Percentiles rank a stretch among this genome's conserved stretches.
Conservation (phyloP, 1,284 basidiomycete species). For the Gomphus bonarii region DNA sequence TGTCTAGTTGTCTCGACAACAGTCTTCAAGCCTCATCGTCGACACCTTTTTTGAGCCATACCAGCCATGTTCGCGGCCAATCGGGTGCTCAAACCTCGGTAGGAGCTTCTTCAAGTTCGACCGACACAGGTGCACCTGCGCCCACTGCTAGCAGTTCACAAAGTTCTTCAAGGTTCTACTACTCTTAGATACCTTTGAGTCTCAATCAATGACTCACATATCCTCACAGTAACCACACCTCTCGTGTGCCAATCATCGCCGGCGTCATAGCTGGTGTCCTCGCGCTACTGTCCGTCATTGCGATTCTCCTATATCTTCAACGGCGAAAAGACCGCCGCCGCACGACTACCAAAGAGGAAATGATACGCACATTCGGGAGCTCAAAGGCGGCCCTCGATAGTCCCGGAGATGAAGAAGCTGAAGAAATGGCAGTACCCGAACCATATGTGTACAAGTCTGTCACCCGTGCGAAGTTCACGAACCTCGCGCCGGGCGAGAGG, state of each 20-base stretch:
- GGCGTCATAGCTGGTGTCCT: slow-evolving; percentile 3
- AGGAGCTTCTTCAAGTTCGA: neutral
- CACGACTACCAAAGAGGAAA: neutral
- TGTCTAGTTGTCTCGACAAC: slow-evolving; percentile 6
- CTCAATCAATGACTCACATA: neutral
- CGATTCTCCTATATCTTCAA: neutral
- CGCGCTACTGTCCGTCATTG: neutral
- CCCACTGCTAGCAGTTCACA: neutral
- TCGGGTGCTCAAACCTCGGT: neutral
- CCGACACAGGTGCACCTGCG: neutral
- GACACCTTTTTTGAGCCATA: neutral
- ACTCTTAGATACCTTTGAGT: neutral
- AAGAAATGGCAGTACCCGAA: slow-evolving; percentile 4
- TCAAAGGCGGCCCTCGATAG: slow-evolving; percentile 3
- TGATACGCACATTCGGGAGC: slow-evolving; percentile 4
- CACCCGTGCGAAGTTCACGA: neutral
- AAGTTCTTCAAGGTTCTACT: neutral
- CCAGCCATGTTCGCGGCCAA: neutral
- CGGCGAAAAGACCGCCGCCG: neutral
- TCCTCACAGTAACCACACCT: neutral
- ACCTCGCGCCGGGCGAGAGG: neutral
- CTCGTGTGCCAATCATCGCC: slow-evolving; percentile 1
- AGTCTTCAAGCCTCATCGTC: neutral
- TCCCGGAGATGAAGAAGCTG: neutral
- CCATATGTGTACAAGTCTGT: slow-evolving; percentile 3